Percentiles rank a stretch among this genome's conserved stretches.
Conservation (phyloP, 2,329 filamentous ascomycete genomes). For the Teratosphaeria pseudoeucalypti region DNA sequence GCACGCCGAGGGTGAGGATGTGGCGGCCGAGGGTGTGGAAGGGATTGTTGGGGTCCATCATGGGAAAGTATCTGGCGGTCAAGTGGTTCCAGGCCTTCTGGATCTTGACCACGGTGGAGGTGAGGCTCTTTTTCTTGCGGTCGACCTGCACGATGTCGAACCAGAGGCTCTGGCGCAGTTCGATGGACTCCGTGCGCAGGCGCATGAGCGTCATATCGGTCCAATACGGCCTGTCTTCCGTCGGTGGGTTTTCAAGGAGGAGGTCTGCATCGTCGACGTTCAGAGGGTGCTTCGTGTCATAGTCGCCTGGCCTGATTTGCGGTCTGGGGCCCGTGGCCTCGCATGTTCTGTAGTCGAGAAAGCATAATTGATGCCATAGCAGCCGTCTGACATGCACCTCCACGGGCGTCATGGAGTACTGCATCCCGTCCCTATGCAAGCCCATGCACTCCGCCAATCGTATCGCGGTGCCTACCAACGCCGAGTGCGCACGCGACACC, state of each 20-base stretch:
- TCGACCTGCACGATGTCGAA: constrained; percentile 57
- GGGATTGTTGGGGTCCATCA: constrained; percentile 50
- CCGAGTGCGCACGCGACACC: constrained; percentile 62
- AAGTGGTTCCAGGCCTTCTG: constrained; percentile 57
- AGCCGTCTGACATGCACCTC: constrained; percentile 63
- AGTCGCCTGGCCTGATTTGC: constrained; percentile 62
- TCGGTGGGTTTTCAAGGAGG: constrained; percentile 27
- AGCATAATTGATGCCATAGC: constrained; percentile 69
- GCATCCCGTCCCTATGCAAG: constrained; percentile 58
- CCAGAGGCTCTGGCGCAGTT: constrained; percentile 63
- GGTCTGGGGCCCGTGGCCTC: constrained; percentile 64
- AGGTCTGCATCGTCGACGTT: constrained; percentile 61
- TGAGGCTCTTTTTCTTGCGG: constrained; percentile 50
- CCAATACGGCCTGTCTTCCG: constrained; percentile 45
- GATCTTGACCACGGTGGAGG: constrained; percentile 55
- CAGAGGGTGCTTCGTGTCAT: constrained; percentile 60
- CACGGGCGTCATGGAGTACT: constrained; percentile 54
- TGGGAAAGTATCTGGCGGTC: constrained; percentile 53
- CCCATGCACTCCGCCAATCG: constrained; percentile 70
- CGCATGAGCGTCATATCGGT: constrained; percentile 58
- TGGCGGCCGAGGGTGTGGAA: constrained; percentile 54
- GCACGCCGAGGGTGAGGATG: constrained; percentile 54
- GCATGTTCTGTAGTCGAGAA: constrained; percentile 63
- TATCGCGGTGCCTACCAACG: constrained; percentile 60
- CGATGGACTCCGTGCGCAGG: constrained; percentile 62